Conservation (phyloP, 2,329 filamentous ascomycete genomes). For the Diaporthe eres region DNA sequence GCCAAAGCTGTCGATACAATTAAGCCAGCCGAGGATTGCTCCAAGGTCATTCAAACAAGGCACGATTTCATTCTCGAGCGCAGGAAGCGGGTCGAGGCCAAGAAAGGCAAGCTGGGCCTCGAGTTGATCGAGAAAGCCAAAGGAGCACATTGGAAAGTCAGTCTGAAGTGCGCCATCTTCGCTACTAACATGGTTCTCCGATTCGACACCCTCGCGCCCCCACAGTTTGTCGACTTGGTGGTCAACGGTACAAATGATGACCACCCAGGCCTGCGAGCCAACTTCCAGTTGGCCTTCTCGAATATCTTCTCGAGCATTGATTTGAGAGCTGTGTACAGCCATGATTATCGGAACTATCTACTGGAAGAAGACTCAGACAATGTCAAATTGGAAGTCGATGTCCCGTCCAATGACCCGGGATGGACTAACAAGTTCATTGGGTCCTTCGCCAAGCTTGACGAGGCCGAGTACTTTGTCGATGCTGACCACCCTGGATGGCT, state of each 20-base stretch:
- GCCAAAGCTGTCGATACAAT: slow-evolving; percentile 79
- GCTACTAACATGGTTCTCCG: slow-evolving; percentile 91
- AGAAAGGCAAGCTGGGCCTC: slow-evolving; percentile 84
- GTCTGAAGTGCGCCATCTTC: slow-evolving; percentile 89
- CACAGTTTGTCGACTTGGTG: slow-evolving; percentile 86
- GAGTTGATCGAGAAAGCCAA: slow-evolving; percentile 85
- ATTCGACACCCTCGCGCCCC: slow-evolving; percentile 89
- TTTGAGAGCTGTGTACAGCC: slow-evolving; percentile 85
- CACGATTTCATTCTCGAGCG: slow-evolving; percentile 82
- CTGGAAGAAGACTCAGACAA: slow-evolving; percentile 83
- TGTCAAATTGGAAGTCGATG: slow-evolving; percentile 81
- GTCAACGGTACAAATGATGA: slow-evolving; percentile 88
- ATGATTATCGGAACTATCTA: slow-evolving; percentile 90
- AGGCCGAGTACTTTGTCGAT: slow-evolving; percentile 91
- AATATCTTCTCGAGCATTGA: slow-evolving; percentile 87
- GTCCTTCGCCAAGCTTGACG: slow-evolving; percentile 77
- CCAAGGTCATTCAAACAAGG: slow-evolving; percentile 73
- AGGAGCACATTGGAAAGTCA: slow-evolving; percentile 95
- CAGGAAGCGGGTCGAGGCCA: slow-evolving; percentile 82
- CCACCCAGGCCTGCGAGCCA: slow-evolving; percentile 85
- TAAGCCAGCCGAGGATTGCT: slow-evolving; percentile 76
- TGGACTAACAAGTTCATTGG: slow-evolving; percentile 86
- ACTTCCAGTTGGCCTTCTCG: slow-evolving; percentile 85
- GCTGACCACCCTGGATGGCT: slow-evolving; percentile 95
- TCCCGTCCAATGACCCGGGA: slow-evolving; percentile 79